Base-by-base conservation (phyloP, 2,329 filamentous ascomycete species). In the Trichophyton rubrum region DNA sequence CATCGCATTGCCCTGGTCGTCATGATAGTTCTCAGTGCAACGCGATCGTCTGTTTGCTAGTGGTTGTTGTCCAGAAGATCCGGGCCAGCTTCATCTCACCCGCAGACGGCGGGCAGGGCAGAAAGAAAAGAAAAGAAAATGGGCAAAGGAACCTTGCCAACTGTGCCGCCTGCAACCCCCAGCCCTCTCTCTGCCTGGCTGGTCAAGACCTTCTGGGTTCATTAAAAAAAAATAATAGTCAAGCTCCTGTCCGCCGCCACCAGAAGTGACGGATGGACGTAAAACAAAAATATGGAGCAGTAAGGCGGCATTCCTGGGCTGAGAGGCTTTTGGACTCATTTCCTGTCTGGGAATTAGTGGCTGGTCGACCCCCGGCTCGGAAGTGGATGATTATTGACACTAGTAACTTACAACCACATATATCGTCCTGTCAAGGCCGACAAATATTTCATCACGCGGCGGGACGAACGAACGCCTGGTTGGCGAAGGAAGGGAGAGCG, bases 311-410 rank as follows among this genome's bases (percentile, higher is more conserved):
- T 17, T 33, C 41, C 60, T 15, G 49, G 59, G 45, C 58, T 60
- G n/a, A 49, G 22, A 22, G 49, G 61, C 45, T 43, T 60, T 35
- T 20, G 33, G 35, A 38, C 27, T 62, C 47, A 35, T 47, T 60
- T 63, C 60, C 53, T 60, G 60, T 17, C 53, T 47, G 56, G 40
- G n/a, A 58, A 58, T 35, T 59, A 55, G 27, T 35, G 51, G 51
- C 51, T 55, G 51, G 8, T 51, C 45, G 8, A 55, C 51, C 51
- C 51, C 51, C 33, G 51, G 51, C 45, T 51, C 20, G 13, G 20
- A 51, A 27, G 20, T 51, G 20, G 30, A 55, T 17, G 51, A 20
- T 55, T 55, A 55, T 55, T 55, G 51, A 35, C 51, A 55, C 51
- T 55, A 55, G 51, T 35, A 35, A 8, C 51, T 55, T 8, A 55